Percentiles rank a stretch among this genome's conserved stretches.
phyloP scores from a whole-genome alignment of 768 basidiomycete genomes.

The Lyophyllum semitale region DNA sequence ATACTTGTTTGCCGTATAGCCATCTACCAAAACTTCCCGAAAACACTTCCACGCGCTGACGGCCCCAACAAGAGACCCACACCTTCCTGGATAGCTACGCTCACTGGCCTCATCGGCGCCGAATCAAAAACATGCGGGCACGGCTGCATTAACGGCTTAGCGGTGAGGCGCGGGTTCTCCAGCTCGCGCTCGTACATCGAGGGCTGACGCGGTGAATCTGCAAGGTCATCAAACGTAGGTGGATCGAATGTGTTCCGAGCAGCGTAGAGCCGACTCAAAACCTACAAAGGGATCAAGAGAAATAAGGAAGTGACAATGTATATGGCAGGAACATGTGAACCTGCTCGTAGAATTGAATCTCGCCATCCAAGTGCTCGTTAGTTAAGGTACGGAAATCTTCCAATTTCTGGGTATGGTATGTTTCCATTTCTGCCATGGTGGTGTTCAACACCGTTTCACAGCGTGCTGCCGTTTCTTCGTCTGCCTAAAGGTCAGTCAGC shows the following conservation, averaged over 20 bases:
- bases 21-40: conserved; percentile 62
- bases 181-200: conserved; percentile 80
- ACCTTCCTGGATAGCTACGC: conserved; percentile 74
- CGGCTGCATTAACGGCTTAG: conserved; percentile 64
- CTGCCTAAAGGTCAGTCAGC: conserved; percentile 36
- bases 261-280: conserved; percentile 56
- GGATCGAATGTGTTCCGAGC: conserved; percentile 59
- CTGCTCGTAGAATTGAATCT: conserved; percentile 77
- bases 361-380: conserved; percentile 74
- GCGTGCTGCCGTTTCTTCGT: conserved; percentile 68
- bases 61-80: conserved; percentile 60
- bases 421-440: conserved; percentile 87
- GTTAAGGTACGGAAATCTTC: conserved; percentile 66
- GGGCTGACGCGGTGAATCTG: conserved; percentile 53
- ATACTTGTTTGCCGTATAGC: background rate
- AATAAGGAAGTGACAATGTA: background rate
- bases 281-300: too few species aligned
- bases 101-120: conserved; percentile 73
- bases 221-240: conserved; percentile 50
- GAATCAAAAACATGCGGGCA: conserved; percentile 79
- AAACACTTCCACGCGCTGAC: conserved; percentile 49
- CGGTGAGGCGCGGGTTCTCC: conserved; percentile 48
- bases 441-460: conserved; percentile 89
- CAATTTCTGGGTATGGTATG: conserved; percentile 70
- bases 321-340: conserved; percentile 18